These are phyloP conservation scores for Galium porrigens DNA, from an alignment of 305 asterid species.

Conservation along the genomic window DNA sequence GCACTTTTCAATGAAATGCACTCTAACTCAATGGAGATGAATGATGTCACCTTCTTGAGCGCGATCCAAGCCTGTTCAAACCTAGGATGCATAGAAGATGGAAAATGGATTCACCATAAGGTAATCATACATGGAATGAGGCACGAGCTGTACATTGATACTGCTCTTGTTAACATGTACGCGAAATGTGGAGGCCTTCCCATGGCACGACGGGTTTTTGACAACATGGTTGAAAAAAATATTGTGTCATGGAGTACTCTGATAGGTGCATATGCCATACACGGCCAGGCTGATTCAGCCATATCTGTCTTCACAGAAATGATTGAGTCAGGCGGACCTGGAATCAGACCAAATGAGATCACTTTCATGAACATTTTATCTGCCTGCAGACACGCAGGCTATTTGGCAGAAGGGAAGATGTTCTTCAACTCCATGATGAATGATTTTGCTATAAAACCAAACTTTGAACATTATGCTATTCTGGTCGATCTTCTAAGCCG, in stretches of 20 bases:
- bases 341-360: slow-evolving; percentile 47
- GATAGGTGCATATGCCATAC: slow-evolving; percentile 63
- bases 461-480: slow-evolving; percentile 54
- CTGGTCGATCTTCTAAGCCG: slow-evolving; percentile 74
- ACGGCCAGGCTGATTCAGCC: slow-evolving; percentile 43
- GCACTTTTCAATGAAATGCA: slow-evolving; percentile 44
- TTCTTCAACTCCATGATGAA: slow-evolving; percentile 47
- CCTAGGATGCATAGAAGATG: slow-evolving; percentile 49
- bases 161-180: slow-evolving; percentile 58
- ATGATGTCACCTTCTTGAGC: slow-evolving; percentile 59
- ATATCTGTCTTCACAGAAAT: slow-evolving; percentile 38
- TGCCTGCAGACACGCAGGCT: slow-evolving; percentile 68
- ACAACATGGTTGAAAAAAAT: slow-evolving; percentile 35
- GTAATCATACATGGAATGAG: slow-evolving; percentile 34
- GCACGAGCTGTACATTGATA: slow-evolving; percentile 45
- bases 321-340: slow-evolving; percentile 46
- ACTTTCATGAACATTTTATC: slow-evolving; percentile 59
- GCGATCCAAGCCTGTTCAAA: slow-evolving; percentile 65
- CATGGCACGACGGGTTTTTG: slow-evolving; percentile 47
- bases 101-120: slow-evolving; percentile 71
- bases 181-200: slow-evolving; percentile 66
- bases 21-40: slow-evolving; percentile 29
- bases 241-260: slow-evolving; percentile 67
- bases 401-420: slow-evolving; percentile 45
- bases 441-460: slow-evolving; percentile 39